Evolutionary conservation across 129 eudicot species (phyloP), one percentile per base, ranked within the genome.

Genomic region (Silybum marianum): DNA sequence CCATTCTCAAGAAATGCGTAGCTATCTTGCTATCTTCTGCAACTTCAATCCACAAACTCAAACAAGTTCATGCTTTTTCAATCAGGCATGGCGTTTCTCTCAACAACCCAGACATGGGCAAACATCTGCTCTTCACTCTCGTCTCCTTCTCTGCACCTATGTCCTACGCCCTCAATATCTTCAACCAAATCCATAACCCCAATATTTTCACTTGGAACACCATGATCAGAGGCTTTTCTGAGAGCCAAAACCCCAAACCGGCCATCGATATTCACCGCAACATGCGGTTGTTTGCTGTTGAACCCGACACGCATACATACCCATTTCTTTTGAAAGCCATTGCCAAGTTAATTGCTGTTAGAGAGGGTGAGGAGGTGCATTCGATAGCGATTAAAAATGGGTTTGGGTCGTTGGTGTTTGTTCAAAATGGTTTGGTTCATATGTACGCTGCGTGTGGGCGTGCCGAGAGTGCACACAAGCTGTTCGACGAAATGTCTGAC

Each of bases 201-300:
- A 89, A 90, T 32, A 80, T 94, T 2, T 94, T 94, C 78, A 87
- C 94, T 10, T 94, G 97, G 97, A 90, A 90, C 73, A 92, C 98
- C 0, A 89, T 94, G 90, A 94, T 94, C 60, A 90, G 94, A 89
- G 98, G 97, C 70, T 90, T 84, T 32, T 96, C 98, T 16, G 93
- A 90, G 84, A 90, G 91, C 78, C 88, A 83, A 14, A 84, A 85
- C 75, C 91, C 98, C 0, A 44, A 80, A 75, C 91, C 88, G 16
- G 98, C 92, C 7, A 60, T 92, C 48, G 86, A 79, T 51, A 23
- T 90, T 12, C 87, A 90, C 88, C 62, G 39, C 1, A 75, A 79
- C 75, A 85, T 94, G 91, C 84, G 86, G 24, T 69, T 48, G 16
- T 13, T 70, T 26, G 44, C 78, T 19, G 90, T 88, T 65, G 88